Base-by-base conservation (phyloP, 2,329 filamentous ascomycete genomes). In the Pseudopyrenochaeta lycopersici region DNA sequence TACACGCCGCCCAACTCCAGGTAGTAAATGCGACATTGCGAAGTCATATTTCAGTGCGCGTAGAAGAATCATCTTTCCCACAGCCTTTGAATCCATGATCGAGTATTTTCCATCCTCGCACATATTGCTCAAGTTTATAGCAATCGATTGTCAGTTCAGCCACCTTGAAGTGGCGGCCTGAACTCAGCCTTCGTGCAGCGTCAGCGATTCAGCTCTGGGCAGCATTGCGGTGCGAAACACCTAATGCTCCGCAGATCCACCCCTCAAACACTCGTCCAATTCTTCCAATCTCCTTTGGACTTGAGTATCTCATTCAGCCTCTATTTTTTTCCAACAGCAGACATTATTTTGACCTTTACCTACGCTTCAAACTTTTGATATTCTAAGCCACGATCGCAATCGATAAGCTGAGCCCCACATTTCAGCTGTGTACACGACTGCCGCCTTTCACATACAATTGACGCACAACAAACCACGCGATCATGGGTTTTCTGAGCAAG, bases 401-500 rank as follows among this genome's bases (percentile, higher is more conserved):
- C 60, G 52, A 61, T 59, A 61, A 52, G 46, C 49, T 29, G 27
- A 41, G 48, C 54, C 59, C 59, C 59, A 62, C 54, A 54, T 35
- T 46, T 54, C 51, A 57, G 49, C 54, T 60, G 54, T 52, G 49
- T 15, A 33, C 33, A 15, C 51, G 29, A 53, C 46, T 21, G 12
- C 40, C 31, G 35, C 33, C 27, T 36, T 23, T 3, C 23, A 11
- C 7, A 7, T n/a, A 41, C 42, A n/a, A 17, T 21, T 31, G 15
- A 21, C 29, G 18, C 5, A 20, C 32, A 29, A 20, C 36, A 47
- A 29, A 49, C 42, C 46, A 36, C 18, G 41, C 54, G 52, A 70
- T 38, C 32, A 80, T 80, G 78, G 78, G 79, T 33, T 78, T 85
- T 63, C 73, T 78, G 45, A 85, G 85, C 71, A 82, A 78, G 62